These are phyloP conservation scores for Pichia paraexigua DNA, from an alignment of 805 yeast species.

Conservation along the genomic window DNA sequence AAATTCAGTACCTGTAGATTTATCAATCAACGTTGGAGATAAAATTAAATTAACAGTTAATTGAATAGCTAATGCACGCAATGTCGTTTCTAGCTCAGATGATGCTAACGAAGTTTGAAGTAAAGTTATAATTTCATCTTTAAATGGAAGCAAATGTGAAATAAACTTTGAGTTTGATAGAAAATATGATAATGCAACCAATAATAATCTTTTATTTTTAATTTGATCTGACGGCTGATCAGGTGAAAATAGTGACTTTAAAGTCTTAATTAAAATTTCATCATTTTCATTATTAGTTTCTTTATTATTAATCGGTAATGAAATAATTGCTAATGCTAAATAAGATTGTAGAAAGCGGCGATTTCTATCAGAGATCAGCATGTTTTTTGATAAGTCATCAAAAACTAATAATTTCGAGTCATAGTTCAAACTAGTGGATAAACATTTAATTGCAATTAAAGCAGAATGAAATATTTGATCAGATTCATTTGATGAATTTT, in stretches of 20 bases:
- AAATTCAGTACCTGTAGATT: constrained; percentile 1
- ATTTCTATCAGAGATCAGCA: constrained; percentile 34
- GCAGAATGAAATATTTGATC: constrained; percentile 33
- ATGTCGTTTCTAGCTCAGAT: constrained; percentile 59
- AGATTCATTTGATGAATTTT: constrained; percentile 26
- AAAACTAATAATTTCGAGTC: constrained; percentile 18
- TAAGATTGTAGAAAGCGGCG: constrained; percentile 57
- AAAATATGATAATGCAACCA: constrained; percentile 12
- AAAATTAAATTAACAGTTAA: constrained; percentile 52
- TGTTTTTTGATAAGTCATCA: constrained; percentile 36
- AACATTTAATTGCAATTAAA: constrained; percentile 35
- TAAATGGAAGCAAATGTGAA: constrained; percentile 32
- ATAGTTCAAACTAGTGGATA: constrained; percentile 29
- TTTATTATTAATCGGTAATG: not conserved
- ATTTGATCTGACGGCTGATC: constrained; percentile 11
- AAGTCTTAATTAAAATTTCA: constrained; percentile 35
- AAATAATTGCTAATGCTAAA: constrained; percentile 45
- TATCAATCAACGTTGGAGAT: constrained; percentile 23
- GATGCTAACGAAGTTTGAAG: constrained; percentile 64
- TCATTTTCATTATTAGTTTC: constrained; percentile 36
- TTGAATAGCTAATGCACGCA: constrained; percentile 57
- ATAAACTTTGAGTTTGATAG: constrained; percentile 1
- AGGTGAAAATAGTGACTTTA: constrained; percentile 34
- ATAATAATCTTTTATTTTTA: constrained; percentile 4
- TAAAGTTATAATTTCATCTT: constrained; percentile 61